Percentiles rank a stretch among this genome's conserved stretches.
These are phyloP conservation scores for Podaxis carcinomalis DNA, from an alignment of 768 basidiomycete species.

Conservation along the genomic window DNA sequence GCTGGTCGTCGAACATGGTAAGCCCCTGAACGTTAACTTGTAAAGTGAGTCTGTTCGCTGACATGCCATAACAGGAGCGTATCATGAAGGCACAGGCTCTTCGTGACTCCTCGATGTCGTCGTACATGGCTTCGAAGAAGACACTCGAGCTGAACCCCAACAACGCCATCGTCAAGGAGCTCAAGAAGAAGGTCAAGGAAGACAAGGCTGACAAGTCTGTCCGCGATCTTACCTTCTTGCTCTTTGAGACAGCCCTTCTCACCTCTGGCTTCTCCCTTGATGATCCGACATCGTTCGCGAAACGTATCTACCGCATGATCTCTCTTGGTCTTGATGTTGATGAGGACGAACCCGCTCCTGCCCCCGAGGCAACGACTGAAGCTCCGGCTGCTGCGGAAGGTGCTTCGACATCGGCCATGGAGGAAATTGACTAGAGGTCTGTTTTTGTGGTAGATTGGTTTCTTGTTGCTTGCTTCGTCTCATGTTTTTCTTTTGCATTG, in stretches of 20 bases:
- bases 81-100: slow-evolving; percentile 99
- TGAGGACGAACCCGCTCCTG: slow-evolving; percentile 57
- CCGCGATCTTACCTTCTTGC: slow-evolving; percentile 89
- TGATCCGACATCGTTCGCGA: slow-evolving; percentile 90
- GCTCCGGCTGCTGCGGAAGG: slow-evolving; percentile 51
- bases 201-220: slow-evolving; percentile 99
- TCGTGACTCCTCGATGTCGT: slow-evolving; percentile 95
- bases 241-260: slow-evolving; percentile 96
- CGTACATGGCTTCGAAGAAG: slow-evolving; percentile 99
- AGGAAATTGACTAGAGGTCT: slow-evolving; percentile 81
- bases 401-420: slow-evolving; percentile 83
- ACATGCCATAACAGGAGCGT: slow-evolving; percentile 55
- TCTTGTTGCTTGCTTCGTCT: slow-evolving; percentile 19
- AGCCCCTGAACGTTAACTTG: slow-evolving; percentile 11
- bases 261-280: slow-evolving; percentile 96
- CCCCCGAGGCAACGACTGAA: slow-evolving; percentile 35
- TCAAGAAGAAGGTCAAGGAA: slow-evolving; percentile 91
- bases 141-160: slow-evolving; percentile 92
- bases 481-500: slow-evolving; percentile 20
- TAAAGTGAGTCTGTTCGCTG: neutral
- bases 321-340: slow-evolving; percentile 87
- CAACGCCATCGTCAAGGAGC: slow-evolving; percentile 93
- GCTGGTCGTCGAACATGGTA: slow-evolving; percentile 99
- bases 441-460: neutral
- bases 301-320: slow-evolving; percentile 98